A percentile compares a stretch with the other conserved stretches of the same genome.
Evolutionary conservation across 2,329 filamentous ascomycete genomes (phyloP).

Genomic region (Byssoonygena ceratinophila): DNA sequence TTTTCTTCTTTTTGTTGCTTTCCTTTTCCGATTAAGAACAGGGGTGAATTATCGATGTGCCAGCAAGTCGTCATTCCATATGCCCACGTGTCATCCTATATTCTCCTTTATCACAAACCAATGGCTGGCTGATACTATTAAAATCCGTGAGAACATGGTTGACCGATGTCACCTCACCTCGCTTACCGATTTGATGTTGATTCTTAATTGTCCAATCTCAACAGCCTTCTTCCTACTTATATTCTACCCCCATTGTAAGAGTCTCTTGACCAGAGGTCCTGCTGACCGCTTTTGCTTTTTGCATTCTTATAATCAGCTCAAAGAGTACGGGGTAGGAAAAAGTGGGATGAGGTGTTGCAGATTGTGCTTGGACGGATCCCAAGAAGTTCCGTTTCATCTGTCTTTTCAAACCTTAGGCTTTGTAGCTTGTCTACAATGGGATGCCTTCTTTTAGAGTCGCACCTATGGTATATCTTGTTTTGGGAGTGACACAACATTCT

Average conservation of each 20-base stretch:
- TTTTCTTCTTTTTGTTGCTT: background rate
- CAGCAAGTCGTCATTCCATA: slow-evolving; percentile 1
- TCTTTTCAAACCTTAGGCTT: background rate
- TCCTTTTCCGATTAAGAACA: background rate
- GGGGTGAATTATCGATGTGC: background rate
- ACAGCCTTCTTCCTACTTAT: background rate
- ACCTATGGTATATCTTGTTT: background rate
- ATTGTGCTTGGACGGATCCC: background rate
- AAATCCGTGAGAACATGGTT: background rate
- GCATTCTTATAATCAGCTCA: background rate
- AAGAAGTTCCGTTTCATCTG: background rate
- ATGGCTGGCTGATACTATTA: slow-evolving; percentile 6
- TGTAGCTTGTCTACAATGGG: slow-evolving; percentile 1
- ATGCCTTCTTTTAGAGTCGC: background rate
- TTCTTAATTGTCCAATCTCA: slow-evolving; percentile 2
- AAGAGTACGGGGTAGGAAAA: background rate
- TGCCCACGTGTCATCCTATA: slow-evolving; percentile 8
- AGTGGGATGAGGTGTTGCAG: slow-evolving; percentile 6
- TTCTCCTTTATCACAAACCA: background rate
- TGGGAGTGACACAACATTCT: background rate
- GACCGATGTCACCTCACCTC: background rate
- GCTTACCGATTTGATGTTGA: background rate
- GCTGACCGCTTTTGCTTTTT: slow-evolving; percentile 4
- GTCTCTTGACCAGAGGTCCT: background rate
- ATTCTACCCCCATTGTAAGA: background rate